Evolutionary conservation across 2,329 filamentous ascomycete species (phyloP), one percentile per base, ranked within the genome.

Genomic region (Colletotrichum sublineola): DNA sequence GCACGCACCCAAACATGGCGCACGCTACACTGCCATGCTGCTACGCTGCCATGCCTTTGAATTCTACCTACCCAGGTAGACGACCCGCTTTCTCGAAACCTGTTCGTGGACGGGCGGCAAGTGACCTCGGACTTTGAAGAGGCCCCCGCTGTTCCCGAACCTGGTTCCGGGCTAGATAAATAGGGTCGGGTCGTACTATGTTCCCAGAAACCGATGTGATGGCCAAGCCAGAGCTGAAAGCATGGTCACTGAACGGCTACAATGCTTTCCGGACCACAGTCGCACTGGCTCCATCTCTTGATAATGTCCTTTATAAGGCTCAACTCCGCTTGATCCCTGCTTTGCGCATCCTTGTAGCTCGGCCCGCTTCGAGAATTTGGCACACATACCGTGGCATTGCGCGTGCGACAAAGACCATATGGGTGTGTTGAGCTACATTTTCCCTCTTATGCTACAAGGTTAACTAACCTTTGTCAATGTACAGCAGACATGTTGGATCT

Each of bases 201-300:
- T 1, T n/a, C 9, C n/a, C n/a, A 38, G 46, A n/a, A 5, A 31
- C 55, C 31, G 56, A 55, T 61, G 66, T 11, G 20, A 11, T 11
- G 20, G 66, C 67, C 66, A 40, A 64, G 60, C 40, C 55, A 62
- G 53, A 64, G 69, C 66, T 69, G 46, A 64, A 64, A 12, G 33
- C 29, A 44, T 46, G 31, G 40, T 62, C 31, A 55, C 52, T 33
- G 36, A 46, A 8, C 29, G 38, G 55, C 60, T 20, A 24, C 24
- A 69, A 44, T 55, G 55, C 36, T 63, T 15, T n/a, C 40, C 48
- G 46, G 53, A 31, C 60, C 63, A 53, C 46, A 55, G 53, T 66
- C 60, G 11, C 44, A n/a, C 44, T 8, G 62, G 60, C 50, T 60
- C 46, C 33, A 56, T 40, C 55, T 56, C n/a, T 63, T 15, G 33